Evolutionary conservation across 139 green algal genomes (phyloP).

Genomic region (Yamagishiella unicocca): DNA sequence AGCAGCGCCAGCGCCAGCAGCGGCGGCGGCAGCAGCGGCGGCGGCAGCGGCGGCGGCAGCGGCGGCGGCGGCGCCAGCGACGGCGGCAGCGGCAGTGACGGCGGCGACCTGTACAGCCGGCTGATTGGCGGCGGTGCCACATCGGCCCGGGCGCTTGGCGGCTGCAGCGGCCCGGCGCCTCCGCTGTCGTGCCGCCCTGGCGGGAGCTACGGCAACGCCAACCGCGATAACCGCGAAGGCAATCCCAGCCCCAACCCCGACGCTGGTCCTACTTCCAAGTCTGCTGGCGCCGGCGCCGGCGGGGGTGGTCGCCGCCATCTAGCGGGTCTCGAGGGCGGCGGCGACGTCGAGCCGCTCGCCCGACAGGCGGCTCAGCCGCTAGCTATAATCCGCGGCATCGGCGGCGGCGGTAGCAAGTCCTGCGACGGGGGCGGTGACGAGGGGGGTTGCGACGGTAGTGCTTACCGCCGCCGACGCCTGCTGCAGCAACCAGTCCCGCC

Average conservation of each 20-base stretch:
- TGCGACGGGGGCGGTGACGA: no score
- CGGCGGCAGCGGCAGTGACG: not conserved
- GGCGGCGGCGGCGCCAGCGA: not conserved
- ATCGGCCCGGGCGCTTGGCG: not conserved
- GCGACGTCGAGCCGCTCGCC: not conserved
- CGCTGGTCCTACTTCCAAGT: no score
- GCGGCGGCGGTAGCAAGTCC: no score
- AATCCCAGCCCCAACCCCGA: no score
- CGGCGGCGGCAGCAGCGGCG: not conserved
- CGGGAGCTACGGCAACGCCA: not conserved
- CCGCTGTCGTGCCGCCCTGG: not conserved
- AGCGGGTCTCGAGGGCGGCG: not conserved
- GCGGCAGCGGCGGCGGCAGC: not conserved
- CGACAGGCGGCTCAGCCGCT: no score
- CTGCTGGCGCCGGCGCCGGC: no score
- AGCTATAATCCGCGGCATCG: no score
- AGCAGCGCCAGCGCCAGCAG: not conserved
- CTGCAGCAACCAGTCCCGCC: no score
- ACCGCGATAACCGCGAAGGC: no score
- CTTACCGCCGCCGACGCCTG: no score
- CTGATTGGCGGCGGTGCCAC: not conserved
- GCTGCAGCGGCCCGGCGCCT: not conserved
- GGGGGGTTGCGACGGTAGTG: not conserved
- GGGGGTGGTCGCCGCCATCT: no score
- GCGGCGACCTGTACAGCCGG: not conserved